A percentile compares a stretch with the other conserved stretches of the same genome.
Evolutionary conservation across 1,284 basidiomycete species (phyloP).

Genomic region (Tetrapyrgos nigripes): DNA sequence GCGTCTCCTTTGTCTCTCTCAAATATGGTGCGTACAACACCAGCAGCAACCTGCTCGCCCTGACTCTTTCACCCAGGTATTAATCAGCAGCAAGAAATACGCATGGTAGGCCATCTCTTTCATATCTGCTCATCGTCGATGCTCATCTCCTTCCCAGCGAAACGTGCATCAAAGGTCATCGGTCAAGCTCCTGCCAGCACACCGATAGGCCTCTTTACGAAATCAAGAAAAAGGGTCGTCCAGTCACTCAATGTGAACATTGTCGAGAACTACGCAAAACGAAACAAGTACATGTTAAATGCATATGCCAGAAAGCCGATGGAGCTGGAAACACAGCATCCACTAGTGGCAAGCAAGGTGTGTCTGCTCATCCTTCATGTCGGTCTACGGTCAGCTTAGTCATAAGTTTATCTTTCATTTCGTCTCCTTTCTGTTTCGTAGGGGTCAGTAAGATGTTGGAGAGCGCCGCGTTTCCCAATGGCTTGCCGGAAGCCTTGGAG

Average conservation of each 20-base stretch:
- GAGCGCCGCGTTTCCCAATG: conserved; percentile 74
- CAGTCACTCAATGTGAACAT: conserved; percentile 81
- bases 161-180: conserved; percentile 86
- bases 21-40: conserved; percentile 44
- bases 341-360: conserved; percentile 63
- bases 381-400: conserved; percentile 46
- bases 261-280: conserved; percentile 80
- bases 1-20: conserved; percentile 27
- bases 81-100: conserved; percentile 82
- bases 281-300: conserved; percentile 76
- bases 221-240: conserved; percentile 81
- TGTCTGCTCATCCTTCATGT: conserved; percentile 28
- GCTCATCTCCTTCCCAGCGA: conserved; percentile 51
- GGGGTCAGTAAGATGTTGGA: conserved; percentile 62
- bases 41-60: background rate
- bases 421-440: conserved; percentile 38
- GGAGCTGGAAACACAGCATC: conserved; percentile 20
- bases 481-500: conserved; percentile 69
- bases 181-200: conserved; percentile 79
- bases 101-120: conserved; percentile 61
- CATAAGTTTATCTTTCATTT: conserved; percentile 40
- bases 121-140: background rate
- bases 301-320: conserved; percentile 57
- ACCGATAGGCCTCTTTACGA: conserved; percentile 80
- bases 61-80: conserved; percentile 53